Evolutionary conservation across 768 basidiomycete genomes (phyloP).

Genomic region (Kwoniella europaea): DNA sequence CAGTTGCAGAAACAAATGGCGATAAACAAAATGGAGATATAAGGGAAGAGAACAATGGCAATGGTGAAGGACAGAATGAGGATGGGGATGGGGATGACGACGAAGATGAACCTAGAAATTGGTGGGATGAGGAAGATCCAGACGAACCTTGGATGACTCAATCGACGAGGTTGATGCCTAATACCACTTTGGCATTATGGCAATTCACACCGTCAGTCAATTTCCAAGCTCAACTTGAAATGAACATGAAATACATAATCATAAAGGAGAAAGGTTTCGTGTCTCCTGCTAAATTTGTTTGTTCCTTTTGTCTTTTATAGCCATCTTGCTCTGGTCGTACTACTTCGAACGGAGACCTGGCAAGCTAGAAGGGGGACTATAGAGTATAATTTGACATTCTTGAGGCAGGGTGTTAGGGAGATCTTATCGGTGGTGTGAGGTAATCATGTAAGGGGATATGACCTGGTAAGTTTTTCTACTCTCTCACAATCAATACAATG

Average conservation of each 20-base stretch:
- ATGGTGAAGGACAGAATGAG: neutral
- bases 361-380: slow-evolving; percentile 53
- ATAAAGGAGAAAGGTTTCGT: too few species aligned
- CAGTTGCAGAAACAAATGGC: slow-evolving; percentile 11
- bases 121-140: slow-evolving; percentile 54
- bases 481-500: too few species aligned
- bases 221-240: neutral
- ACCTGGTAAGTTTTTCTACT: neutral
- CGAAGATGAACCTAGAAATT: slow-evolving; percentile 36
- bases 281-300: neutral
- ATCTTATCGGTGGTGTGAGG: slow-evolving; percentile 50
- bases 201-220: slow-evolving; percentile 56
- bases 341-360: slow-evolving; percentile 52
- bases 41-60: too few species aligned
- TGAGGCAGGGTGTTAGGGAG: slow-evolving; percentile 54
- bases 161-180: slow-evolving; percentile 45
- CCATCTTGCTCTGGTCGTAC: slow-evolving; percentile 49
- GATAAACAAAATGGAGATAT: neutral
- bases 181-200: slow-evolving; percentile 55
- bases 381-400: slow-evolving; percentile 56
- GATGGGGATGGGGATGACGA: slow-evolving; percentile 25
- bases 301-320: slow-evolving; percentile 12
- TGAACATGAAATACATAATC: neutral
- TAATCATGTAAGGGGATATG: neutral
- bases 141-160: slow-evolving; percentile 51